Base-by-base conservation (phyloP, 139 green algal species). In the Zygnema circumcarinatum region DNA sequence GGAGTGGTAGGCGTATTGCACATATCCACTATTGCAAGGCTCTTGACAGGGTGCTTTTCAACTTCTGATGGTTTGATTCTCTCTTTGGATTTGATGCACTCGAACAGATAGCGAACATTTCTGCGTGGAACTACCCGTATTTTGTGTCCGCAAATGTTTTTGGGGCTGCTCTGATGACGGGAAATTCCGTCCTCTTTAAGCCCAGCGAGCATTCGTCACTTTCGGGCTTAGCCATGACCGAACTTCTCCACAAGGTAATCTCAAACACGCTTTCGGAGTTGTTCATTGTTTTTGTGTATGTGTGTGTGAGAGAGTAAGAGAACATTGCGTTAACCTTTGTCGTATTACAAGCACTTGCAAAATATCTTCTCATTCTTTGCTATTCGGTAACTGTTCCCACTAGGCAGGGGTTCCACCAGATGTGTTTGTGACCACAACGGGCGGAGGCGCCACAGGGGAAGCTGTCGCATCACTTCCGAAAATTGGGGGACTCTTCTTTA, bases 121-220 rank as follows among this genome's bases (percentile, higher is more conserved):
- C 38, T 29, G 80, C 79, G 1, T 90, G 86, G 86, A 90, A 90
- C 78, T 90, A 90, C 52, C 86, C 86, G 1, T 90, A 89, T 80
- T 90, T 90, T 53, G 67, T 88, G 20, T 47, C 79, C 2, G 32
- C 81, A 22, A 90, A 90, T 69, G 78, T 90, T n/a, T 82, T 89
- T 39, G 86, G 20, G 31, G 81, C 86, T 2, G 86, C 86, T 38
- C 78, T 90, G 2, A 29, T 87, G 1, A 85, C 79, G 1, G 86
- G 86, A 32, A 90, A 89, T 69, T 25, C 39, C 20, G 86, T 90
- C 35, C 86, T 90, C n/a, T 90, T 75, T 80, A 90, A 90, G 86
- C 79, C 86, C 3, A 90, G 86, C 78, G 86, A 90, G 78, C 52
- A 84, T 2, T n/a, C 86, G 1, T 39, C 81, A 21, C 67, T 90